phyloP scores from a whole-genome alignment of 192 early-diverging fungal genomes.

The Tieghemiomyces parasiticus region DNA sequence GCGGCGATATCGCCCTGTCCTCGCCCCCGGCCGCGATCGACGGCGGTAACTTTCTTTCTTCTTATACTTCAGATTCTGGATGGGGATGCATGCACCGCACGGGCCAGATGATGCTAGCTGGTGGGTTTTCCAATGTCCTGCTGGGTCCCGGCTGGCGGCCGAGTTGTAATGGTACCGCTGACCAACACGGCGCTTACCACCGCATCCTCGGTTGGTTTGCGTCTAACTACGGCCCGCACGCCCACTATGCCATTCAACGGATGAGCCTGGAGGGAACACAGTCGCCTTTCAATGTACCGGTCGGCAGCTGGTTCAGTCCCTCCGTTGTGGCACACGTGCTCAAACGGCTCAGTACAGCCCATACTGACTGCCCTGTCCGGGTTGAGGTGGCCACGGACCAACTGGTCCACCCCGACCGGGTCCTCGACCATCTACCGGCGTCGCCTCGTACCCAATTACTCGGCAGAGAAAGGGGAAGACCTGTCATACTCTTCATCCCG shows the following conservation, averaged over 20 bases:
- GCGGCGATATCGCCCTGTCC: neutral
- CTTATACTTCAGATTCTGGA: constrained; percentile 35
- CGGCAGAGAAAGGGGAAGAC: neutral
- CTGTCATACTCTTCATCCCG: constrained; percentile 22
- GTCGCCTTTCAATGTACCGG: constrained; percentile 25
- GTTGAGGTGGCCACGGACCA: constrained; percentile 33
- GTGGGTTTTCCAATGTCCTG: constrained; percentile 26
- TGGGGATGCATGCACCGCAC: constrained; percentile 37
- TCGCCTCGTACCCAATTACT: constrained; percentile 16
- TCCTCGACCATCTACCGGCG: constrained; percentile 17
- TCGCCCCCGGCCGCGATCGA: neutral
- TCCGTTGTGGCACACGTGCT: constrained; percentile 33
- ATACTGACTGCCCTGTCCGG: constrained; percentile 23
- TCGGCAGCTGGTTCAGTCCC: constrained; percentile 33
- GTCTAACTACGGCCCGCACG: constrained; percentile 20
- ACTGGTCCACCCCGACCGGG: constrained; percentile 26
- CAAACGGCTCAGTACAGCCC: constrained; percentile 27
- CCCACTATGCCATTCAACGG: constrained; percentile 29
- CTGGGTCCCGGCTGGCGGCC: constrained; percentile 29
- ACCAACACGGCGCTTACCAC: neutral
- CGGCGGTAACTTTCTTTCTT: constrained; percentile 16
- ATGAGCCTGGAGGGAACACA: constrained; percentile 30
- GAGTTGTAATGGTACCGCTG: neutral
- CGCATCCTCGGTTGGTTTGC: constrained; percentile 29
- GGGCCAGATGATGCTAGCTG: constrained; percentile 34